Evolutionary conservation across 2,329 filamentous ascomycete genomes (phyloP), one percentile per base, ranked within the genome.

Genomic region (Epichloe sp.): DNA sequence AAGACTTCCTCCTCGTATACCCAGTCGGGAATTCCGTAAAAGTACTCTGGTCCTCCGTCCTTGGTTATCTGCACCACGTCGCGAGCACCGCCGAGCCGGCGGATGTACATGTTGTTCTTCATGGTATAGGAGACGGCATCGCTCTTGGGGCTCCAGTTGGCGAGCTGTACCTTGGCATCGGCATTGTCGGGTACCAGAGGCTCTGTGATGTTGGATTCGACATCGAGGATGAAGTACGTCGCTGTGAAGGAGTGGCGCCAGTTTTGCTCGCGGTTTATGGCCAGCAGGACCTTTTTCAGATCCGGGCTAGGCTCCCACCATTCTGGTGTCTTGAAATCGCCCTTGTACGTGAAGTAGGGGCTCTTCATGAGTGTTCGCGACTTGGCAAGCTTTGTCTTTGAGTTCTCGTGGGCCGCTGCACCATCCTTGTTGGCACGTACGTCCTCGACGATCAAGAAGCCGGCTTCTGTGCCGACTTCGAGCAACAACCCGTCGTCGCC

Each of bases 11-110:
- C 75, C 63, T 94, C 88, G 61, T 95, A 95, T 0, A 97, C 93
- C 93, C 93, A 98, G 65, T 98, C 94, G 0, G 93, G 93, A 19
- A 96, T 81, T 17, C 93, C 93, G 60, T 98, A 96, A 68, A 98
- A 98, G 53, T 93, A 80, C 59, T 97, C 82, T 0, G 82, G 74
- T 0, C 91, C 88, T 12, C 94, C 93, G 63, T 98, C 91, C 50
- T 74, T 80, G 1, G 93, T 97, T 59, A 98, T 85, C 55, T 85
- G 80, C 5, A 77, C 74, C 4, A 88, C 77, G 15, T 76, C 69
- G 19, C 79, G 71, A 4, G 76, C 78, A 36, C 62, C 68, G 6
- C 54, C 60, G 12, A 80, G 57, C 3, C 80, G 81, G 48, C 93
- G 83, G 44, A 97, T 70, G 63, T 82, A 97, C 60, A 98, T 71